Conservation (phyloP, 176 grass and related monocot genomes). For the Oryza glaberrima region DNA sequence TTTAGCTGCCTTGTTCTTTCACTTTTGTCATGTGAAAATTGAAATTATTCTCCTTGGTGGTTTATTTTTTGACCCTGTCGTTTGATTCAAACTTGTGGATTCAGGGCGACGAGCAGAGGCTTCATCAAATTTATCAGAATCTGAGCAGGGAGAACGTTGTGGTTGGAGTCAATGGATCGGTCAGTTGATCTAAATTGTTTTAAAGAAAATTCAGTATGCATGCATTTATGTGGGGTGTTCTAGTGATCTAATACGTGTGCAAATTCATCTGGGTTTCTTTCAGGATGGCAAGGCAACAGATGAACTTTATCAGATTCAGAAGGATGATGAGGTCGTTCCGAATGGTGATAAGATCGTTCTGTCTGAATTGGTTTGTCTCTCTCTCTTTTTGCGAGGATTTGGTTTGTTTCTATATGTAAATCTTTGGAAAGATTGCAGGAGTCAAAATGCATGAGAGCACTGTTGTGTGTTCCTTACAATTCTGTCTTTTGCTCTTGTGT, state of each 20-base stretch:
- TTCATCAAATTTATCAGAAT: conserved; percentile 5
- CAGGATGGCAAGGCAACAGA: conserved; percentile 7
- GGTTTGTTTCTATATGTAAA: conserved; percentile 29
- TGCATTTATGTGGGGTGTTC: not conserved
- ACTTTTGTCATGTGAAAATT: not conserved
- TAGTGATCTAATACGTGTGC: not conserved
- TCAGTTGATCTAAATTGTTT: not conserved
- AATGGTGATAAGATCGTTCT: not conserved
- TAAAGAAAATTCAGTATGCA: not conserved
- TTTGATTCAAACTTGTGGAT: not conserved
- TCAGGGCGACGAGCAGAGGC: not conserved
- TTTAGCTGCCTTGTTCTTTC: not conserved
- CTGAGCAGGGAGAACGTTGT: not conserved
- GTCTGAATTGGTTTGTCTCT: conserved; percentile 33
- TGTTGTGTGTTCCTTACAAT: not conserved
- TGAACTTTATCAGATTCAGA: conserved; percentile 20
- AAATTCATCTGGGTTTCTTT: conserved; percentile 8
- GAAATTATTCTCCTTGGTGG: not conserved
- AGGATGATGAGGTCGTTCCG: not conserved
- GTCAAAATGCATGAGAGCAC: not conserved
- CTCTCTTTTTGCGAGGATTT: not conserved
- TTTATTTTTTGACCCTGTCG: not conserved
- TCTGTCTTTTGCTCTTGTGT: not conserved
- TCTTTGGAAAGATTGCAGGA: not conserved
- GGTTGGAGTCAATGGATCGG: conserved; percentile 10